Percentiles rank a stretch among this genome's conserved stretches.
Conservation (phyloP, 768 basidiomycete genomes). For the Pleurotus tuber-regium region DNA sequence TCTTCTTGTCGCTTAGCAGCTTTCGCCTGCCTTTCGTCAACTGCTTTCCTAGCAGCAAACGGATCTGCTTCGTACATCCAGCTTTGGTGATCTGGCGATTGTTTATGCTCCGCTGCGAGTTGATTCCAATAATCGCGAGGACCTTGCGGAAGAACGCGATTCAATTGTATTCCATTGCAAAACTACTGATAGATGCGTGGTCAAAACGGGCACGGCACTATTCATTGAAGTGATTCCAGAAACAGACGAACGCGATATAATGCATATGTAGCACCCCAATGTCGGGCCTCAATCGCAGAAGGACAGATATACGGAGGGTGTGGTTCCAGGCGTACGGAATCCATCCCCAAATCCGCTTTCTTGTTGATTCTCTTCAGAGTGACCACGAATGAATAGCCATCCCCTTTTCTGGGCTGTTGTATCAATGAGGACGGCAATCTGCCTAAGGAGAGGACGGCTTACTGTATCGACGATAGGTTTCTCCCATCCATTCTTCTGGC, state of each 20-base stretch:
- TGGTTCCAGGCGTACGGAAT: conserved; percentile 70
- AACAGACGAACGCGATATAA: conserved; percentile 73
- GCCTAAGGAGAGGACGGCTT: no score
- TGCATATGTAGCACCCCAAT: conserved; percentile 89
- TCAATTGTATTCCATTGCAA: conserved; percentile 71
- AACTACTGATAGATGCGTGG: conserved; percentile 45
- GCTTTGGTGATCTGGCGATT: conserved; percentile 60
- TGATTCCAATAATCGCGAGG: conserved; percentile 88
- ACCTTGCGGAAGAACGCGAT: conserved; percentile 75
- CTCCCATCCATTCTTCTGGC: conserved; percentile 90
- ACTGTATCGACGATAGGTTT: conserved; percentile 80
- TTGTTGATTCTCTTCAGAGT: conserved; percentile 66
- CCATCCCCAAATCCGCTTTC: conserved; percentile 60
- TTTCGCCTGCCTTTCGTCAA: conserved; percentile 64
- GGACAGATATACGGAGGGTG: conserved; percentile 65
- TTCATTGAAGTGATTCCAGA: conserved; percentile 10
- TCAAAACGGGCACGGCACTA: conserved; percentile 19
- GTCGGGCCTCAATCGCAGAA: conserved; percentile 79
- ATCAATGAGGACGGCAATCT: no score
- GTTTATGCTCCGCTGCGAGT: conserved; percentile 68
- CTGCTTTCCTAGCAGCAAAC: conserved; percentile 68
- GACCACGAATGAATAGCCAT: conserved; percentile 65
- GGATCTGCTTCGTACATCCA: conserved; percentile 93
- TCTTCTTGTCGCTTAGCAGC: conserved; percentile 45
- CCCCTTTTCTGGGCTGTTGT: conserved; percentile 42